phyloP scores from a whole-genome alignment of 2,329 filamentous ascomycete species.

The Alternaria sp. region DNA sequence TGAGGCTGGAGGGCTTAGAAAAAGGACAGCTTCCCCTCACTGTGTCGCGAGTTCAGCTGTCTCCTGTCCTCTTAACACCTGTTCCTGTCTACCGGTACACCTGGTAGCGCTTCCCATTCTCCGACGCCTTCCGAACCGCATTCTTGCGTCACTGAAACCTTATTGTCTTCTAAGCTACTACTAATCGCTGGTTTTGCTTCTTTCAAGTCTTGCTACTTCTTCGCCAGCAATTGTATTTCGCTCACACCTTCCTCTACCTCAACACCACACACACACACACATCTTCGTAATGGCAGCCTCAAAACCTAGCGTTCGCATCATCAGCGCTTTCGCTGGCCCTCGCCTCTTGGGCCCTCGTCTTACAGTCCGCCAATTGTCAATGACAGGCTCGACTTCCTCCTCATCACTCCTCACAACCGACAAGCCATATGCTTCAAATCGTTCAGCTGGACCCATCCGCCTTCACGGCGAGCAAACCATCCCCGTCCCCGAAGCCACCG shows the following conservation, averaged over 20 bases:
- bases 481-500: conserved; percentile 44
- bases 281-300: conserved; percentile 20
- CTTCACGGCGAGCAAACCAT: conserved; percentile 61
- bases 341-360: conserved; percentile 54
- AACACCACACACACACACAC: conserved; percentile 11
- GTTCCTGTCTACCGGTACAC: conserved; percentile 6
- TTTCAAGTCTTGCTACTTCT: background rate
- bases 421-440: conserved; percentile 54
- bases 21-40: conserved; percentile 29
- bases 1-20: conserved; percentile 18
- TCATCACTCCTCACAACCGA: conserved; percentile 61
- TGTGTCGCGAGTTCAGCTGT: conserved; percentile 10
- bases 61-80: conserved; percentile 13
- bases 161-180: conserved; percentile 11
- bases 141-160: conserved; percentile 8
- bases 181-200: conserved; percentile 9
- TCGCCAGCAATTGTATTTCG: background rate
- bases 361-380: conserved; percentile 62
- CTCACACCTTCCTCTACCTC: conserved; percentile 2
- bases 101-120: conserved; percentile 9
- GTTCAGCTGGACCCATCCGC: conserved; percentile 56
- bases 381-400: conserved; percentile 67
- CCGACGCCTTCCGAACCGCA: conserved; percentile 12
- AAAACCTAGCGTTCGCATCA: conserved; percentile 21
- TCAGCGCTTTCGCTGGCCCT: conserved; percentile 53